Conservation (phyloP, 1,284 basidiomycete genomes). For the Puccinia triticina region DNA sequence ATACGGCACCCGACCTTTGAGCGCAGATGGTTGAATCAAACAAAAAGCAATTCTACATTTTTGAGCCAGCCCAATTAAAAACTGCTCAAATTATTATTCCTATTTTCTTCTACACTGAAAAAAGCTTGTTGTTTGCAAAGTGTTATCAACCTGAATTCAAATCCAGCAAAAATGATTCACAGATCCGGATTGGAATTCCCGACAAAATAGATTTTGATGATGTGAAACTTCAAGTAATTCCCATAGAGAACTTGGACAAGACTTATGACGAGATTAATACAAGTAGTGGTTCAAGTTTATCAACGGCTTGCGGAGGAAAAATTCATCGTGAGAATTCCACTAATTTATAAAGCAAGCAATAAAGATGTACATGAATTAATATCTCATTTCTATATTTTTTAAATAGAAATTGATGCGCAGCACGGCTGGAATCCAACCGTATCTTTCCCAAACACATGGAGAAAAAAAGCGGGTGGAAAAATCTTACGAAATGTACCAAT, state of each 20-base stretch:
- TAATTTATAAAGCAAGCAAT: too few species aligned
- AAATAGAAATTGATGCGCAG: neutral
- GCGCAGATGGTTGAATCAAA: slow-evolving; percentile 11
- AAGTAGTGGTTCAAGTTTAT: neutral
- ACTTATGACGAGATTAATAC: neutral
- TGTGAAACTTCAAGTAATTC: neutral
- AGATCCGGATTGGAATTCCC: neutral
- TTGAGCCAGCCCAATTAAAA: neutral
- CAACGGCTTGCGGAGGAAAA: neutral
- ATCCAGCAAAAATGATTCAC: neutral
- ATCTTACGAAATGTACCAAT: slow-evolving; percentile 1
- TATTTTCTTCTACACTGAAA: neutral
- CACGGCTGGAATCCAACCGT: neutral
- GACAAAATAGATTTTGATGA: neutral
- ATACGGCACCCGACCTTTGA: neutral
- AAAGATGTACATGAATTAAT: neutral
- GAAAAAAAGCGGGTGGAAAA: neutral
- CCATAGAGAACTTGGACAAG: neutral
- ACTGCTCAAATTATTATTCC: neutral
- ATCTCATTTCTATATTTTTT: neutral
- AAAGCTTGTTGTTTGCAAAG: neutral
- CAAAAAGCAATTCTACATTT: neutral
- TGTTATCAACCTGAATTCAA: neutral
- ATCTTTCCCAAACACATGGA: neutral
- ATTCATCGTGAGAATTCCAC: neutral